These are phyloP conservation scores for Isabelozyma rhagii DNA, from an alignment of 805 yeast genomes.

Conservation along the genomic window DNA sequence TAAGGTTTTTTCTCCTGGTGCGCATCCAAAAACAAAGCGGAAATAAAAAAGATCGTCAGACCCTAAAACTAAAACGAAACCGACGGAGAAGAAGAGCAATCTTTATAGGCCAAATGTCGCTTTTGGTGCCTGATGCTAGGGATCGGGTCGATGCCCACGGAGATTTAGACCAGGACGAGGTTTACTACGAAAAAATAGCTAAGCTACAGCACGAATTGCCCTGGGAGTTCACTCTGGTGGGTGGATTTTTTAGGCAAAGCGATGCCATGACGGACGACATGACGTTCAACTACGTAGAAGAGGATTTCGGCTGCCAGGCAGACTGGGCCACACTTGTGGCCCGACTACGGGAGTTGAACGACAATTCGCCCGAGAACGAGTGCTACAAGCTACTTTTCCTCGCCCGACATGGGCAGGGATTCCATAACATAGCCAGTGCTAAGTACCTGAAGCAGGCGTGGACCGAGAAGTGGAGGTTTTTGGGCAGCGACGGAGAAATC, in stretches of 20 bases:
- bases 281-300: constrained; percentile 38
- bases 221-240: constrained; percentile 43
- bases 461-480: constrained; percentile 50
- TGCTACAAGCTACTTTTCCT: constrained; percentile 46
- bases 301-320: constrained; percentile 41
- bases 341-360: constrained; percentile 30
- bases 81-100: background rate
- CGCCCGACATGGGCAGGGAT: constrained; percentile 70
- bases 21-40: background rate
- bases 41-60: background rate
- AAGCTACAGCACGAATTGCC: constrained; percentile 14
- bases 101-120: constrained; percentile 14
- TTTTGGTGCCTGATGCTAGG: constrained; percentile 25
- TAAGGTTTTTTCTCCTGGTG: background rate
- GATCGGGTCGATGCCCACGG: constrained; percentile 34
- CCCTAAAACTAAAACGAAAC: background rate
- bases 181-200: constrained; percentile 9
- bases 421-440: constrained; percentile 51
- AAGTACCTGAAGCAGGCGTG: constrained; percentile 52
- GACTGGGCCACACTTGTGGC: constrained; percentile 33
- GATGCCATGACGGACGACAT: constrained; percentile 42
- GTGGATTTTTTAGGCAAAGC: constrained; percentile 47
- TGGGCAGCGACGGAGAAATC: constrained; percentile 51
- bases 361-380: constrained; percentile 24
- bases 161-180: constrained; percentile 16